Conservation (phyloP, 108 stramenopile species). For the Aurantiochytrium sp. region DNA sequence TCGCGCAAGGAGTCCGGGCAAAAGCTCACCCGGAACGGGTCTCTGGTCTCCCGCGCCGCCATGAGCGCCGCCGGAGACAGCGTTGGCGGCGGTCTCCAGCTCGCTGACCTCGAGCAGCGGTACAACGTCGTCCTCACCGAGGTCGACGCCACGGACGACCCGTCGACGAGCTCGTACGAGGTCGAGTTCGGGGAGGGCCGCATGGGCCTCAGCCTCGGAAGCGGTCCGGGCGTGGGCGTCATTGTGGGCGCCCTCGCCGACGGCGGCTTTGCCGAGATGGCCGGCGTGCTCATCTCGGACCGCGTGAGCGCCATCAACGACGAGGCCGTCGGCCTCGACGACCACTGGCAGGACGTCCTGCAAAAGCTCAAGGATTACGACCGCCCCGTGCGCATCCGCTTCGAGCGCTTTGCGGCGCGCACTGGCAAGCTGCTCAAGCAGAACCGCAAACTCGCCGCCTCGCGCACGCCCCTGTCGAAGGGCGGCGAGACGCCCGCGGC, state of each 20-base stretch:
- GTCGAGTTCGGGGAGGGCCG: slow-evolving; percentile 9
- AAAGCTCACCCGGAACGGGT: not conserved
- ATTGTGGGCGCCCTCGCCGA: not conserved
- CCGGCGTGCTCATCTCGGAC: not conserved
- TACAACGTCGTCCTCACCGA: slow-evolving; percentile 1
- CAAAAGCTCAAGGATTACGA: slow-evolving; percentile 16
- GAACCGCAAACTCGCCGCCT: not conserved
- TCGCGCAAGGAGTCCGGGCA: too few relatives aligned
- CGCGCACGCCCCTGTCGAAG: not conserved
- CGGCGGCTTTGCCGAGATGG: slow-evolving; percentile 23
- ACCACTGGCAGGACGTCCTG: slow-evolving; percentile 26
- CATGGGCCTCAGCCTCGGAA: not conserved
- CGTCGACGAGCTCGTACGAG: not conserved
- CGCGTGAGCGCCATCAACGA: slow-evolving; percentile 2
- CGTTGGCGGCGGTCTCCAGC: not conserved
- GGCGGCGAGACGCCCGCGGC: not conserved
- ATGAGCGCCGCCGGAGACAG: not conserved
- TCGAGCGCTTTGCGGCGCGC: slow-evolving; percentile 6
- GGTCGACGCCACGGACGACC: not conserved
- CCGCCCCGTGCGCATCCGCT: not conserved
- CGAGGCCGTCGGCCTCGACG: slow-evolving; percentile 10
- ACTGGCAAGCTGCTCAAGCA: not conserved
- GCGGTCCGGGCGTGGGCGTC: not conserved
- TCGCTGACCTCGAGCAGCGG: slow-evolving; percentile 8
- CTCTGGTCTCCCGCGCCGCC: not conserved